Evolutionary conservation across 2,329 filamentous ascomycete genomes (phyloP).

Genomic region (Grosmannia penicillata): DNA sequence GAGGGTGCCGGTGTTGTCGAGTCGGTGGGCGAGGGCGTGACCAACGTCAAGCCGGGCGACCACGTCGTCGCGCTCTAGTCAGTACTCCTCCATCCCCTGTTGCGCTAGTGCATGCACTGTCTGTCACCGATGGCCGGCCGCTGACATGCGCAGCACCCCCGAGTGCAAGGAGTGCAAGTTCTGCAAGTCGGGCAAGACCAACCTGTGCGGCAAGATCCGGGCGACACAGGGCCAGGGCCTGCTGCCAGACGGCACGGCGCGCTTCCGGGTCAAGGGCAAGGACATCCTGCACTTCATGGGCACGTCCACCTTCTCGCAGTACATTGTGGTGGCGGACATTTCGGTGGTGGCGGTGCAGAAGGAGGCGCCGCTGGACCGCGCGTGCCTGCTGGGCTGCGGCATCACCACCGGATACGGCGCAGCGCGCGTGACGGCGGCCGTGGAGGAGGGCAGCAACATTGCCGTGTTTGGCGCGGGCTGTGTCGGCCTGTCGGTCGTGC

Average conservation of each 20-base stretch:
- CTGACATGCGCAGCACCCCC: slow-evolving; percentile 53
- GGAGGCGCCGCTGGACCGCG: slow-evolving; percentile 88
- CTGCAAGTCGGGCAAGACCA: slow-evolving; percentile 98
- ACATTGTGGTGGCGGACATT: slow-evolving; percentile 96
- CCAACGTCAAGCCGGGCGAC: slow-evolving; percentile 82
- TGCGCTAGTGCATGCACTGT: too few species aligned
- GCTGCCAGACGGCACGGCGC: slow-evolving; percentile 92
- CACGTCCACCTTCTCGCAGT: slow-evolving; percentile 96
- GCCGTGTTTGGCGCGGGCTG: slow-evolving; percentile 94
- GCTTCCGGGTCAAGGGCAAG: slow-evolving; percentile 90
- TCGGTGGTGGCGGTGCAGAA: slow-evolving; percentile 81
- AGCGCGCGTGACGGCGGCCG: slow-evolving; percentile 79
- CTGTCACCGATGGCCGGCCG: neutral
- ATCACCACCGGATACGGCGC: slow-evolving; percentile 98
- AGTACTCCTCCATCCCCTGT: slow-evolving; percentile 15
- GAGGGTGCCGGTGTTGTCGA: slow-evolving; percentile 87
- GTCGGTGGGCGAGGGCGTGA: slow-evolving; percentile 83
- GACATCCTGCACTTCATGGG: slow-evolving; percentile 98
- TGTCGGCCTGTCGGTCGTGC: slow-evolving; percentile 87
- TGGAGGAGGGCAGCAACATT: slow-evolving; percentile 79
- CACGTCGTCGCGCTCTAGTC: slow-evolving; percentile 81
- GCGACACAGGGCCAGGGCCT: slow-evolving; percentile 90
- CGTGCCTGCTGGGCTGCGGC: slow-evolving; percentile 89
- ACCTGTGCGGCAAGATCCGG: slow-evolving; percentile 97
- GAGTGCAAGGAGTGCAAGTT: slow-evolving; percentile 98